phyloP scores from a whole-genome alignment of 306 rosid genomes.

The Cotoneaster glaucophyllus region DNA sequence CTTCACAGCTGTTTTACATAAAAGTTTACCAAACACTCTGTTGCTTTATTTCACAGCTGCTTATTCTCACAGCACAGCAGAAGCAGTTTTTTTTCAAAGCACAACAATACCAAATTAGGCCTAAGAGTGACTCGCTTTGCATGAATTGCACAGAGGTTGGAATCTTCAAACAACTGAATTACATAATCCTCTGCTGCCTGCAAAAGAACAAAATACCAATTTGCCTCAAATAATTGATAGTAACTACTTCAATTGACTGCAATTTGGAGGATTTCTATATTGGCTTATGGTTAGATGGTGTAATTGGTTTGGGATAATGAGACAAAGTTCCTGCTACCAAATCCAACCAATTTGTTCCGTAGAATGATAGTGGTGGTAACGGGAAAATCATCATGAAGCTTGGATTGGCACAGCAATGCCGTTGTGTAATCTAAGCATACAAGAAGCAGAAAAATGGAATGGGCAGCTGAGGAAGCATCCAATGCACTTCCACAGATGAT shows the following conservation, averaged over 20 bases:
- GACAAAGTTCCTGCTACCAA: not conserved
- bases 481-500: not conserved
- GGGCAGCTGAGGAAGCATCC: not conserved
- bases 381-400: not conserved
- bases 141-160: constrained; percentile 87
- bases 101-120: no score
- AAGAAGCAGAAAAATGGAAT: not conserved
- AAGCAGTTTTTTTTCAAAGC: no score
- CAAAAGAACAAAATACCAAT: not conserved
- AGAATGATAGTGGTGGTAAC: not conserved
- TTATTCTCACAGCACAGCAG: no score
- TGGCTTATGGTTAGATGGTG: not conserved
- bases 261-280: not conserved
- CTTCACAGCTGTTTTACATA: no score
- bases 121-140: constrained; percentile 83
- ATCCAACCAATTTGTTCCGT: not conserved
- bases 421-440: not conserved
- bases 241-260: not conserved
- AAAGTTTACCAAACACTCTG: no score
- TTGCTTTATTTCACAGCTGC: no score
- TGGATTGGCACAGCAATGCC: not conserved
- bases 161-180: constrained; percentile 65
- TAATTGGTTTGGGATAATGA: not conserved
- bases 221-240: not conserved
- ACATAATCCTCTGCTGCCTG: constrained; percentile 83